Evolutionary conservation across 768 basidiomycete species (phyloP).

Genomic region (Kockovaella imperatae): DNA sequence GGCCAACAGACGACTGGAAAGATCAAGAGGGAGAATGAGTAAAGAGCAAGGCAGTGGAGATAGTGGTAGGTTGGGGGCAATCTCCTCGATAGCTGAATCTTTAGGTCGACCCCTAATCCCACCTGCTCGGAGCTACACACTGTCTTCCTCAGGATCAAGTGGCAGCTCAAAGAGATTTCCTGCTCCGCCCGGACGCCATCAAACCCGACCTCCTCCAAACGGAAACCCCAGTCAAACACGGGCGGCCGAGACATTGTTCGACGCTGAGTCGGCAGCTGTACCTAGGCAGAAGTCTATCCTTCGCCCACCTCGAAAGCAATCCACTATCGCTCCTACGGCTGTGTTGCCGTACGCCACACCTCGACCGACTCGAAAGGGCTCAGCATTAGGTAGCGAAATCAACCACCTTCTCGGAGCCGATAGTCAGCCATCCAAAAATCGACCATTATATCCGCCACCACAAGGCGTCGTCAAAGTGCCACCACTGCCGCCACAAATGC

Average conservation of each 20-base stretch:
- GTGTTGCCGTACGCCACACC: background rate
- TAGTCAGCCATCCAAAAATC: too few relatives aligned
- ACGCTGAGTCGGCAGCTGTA: background rate
- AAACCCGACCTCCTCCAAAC: too few relatives aligned
- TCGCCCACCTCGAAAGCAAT: background rate
- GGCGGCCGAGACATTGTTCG: too few relatives aligned
- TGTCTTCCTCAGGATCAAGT: background rate
- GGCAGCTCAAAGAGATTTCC: background rate
- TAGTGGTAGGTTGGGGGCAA: background rate
- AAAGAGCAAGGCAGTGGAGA: background rate
- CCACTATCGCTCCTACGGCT: background rate
- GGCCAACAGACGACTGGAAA: too few relatives aligned
- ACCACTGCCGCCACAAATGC: background rate
- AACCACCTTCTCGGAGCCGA: background rate
- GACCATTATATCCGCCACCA: background rate
- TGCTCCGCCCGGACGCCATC: conserved; percentile 7
- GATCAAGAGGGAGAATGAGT: too few relatives aligned
- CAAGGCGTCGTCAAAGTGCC: background rate
- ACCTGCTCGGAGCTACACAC: conserved; percentile 4
- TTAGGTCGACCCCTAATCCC: conserved; percentile 17
- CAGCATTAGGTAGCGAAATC: background rate
- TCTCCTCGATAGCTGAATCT: background rate
- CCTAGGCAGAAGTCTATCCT: background rate
- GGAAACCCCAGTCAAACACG: background rate
- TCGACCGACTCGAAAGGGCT: background rate